Percentiles rank a stretch among this genome's conserved stretches.
These are phyloP conservation scores for Xerocomellus amylosporus DNA, from an alignment of 768 basidiomycete species.

Conservation along the genomic window DNA sequence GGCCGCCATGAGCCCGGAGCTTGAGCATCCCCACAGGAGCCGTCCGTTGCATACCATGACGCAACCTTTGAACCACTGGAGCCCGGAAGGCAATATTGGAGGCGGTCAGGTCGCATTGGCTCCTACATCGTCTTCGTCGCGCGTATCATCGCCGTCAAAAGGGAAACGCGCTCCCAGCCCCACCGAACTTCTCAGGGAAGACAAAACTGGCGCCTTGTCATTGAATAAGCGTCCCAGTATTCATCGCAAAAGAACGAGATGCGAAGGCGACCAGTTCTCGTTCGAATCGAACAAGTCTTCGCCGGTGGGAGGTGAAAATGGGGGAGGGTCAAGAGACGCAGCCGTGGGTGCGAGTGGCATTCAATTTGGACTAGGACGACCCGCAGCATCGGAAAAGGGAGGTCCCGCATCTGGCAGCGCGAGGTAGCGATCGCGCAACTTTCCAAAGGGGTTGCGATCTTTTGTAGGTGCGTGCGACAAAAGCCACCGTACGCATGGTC, in stretches of 20 bases:
- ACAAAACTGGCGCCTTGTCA: slow-evolving; percentile 51
- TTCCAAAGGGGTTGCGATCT: slow-evolving; percentile 3
- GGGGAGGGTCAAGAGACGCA: slow-evolving; percentile 1
- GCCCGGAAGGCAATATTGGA: slow-evolving; percentile 3
- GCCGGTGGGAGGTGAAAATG: slow-evolving; percentile 8
- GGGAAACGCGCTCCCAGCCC: slow-evolving; percentile 72
- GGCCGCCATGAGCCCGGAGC: not conserved
- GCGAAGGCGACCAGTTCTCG: slow-evolving; percentile 8
- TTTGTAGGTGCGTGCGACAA: slow-evolving; percentile 14
- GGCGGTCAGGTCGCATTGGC: slow-evolving; percentile 4
- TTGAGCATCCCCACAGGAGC: slow-evolving; percentile 4
- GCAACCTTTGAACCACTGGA: slow-evolving; percentile 1
- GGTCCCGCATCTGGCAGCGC: not conserved
- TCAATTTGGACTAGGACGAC: slow-evolving; percentile 5
- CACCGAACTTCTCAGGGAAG: slow-evolving; percentile 64
- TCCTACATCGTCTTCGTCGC: slow-evolving; percentile 15
- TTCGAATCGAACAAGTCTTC: slow-evolving; percentile 13
- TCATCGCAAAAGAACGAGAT: slow-evolving; percentile 40
- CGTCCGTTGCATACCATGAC: slow-evolving; percentile 7
- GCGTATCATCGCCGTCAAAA: slow-evolving; percentile 35
- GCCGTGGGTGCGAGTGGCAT: not conserved
- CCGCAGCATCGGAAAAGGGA: slow-evolving; percentile 9
- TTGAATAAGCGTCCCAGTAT: slow-evolving; percentile 67
- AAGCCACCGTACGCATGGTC: not conserved
- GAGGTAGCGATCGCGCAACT: slow-evolving; percentile 13